Percentiles rank a stretch among this genome's conserved stretches.
Evolutionary conservation across 2,329 filamentous ascomycete species (phyloP).

Genomic region (Talaromyces verruculosus): DNA sequence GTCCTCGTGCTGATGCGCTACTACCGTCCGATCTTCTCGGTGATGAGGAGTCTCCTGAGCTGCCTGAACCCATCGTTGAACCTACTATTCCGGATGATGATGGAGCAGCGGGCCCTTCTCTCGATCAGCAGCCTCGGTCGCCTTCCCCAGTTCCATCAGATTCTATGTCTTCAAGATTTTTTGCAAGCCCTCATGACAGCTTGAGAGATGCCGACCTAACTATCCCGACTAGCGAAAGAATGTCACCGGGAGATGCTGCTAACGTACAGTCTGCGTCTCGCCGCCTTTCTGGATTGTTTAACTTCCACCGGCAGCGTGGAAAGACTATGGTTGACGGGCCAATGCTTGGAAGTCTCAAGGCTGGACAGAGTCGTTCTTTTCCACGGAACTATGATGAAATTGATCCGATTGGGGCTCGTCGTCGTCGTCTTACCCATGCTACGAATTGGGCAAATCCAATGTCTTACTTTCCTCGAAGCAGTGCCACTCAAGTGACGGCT

Average conservation of each 20-base stretch:
- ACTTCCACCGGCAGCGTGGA: slow-evolving; percentile 59
- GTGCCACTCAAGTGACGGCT: slow-evolving; percentile 43
- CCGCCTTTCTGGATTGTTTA: slow-evolving; percentile 59
- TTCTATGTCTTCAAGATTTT: slow-evolving; percentile 45
- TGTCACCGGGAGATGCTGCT: slow-evolving; percentile 31
- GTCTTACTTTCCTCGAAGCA: slow-evolving; percentile 49
- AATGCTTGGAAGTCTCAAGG: slow-evolving; percentile 57
- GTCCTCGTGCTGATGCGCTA: slow-evolving; percentile 61
- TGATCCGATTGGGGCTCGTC: slow-evolving; percentile 51
- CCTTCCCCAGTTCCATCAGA: slow-evolving; percentile 48
- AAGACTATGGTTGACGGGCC: slow-evolving; percentile 62
- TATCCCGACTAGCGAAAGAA: slow-evolving; percentile 23
- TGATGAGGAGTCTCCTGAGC: slow-evolving; percentile 51
- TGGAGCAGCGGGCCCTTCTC: slow-evolving; percentile 8
- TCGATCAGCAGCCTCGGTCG: slow-evolving; percentile 36
- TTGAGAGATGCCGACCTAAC: slow-evolving; percentile 39
- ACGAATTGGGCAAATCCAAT: slow-evolving; percentile 55
- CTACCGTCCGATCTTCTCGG: slow-evolving; percentile 62
- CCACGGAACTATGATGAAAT: slow-evolving; percentile 55
- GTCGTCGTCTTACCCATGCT: slow-evolving; percentile 58
- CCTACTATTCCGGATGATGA: slow-evolving; percentile 32
- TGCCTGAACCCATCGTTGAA: slow-evolving; percentile 30
- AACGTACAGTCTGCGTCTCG: slow-evolving; percentile 50
- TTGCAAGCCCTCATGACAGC: slow-evolving; percentile 49
- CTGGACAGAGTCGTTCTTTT: slow-evolving; percentile 64